These are phyloP conservation scores for Thermothielavioides terrestris DNA, from an alignment of 495 filamentous ascomycete species.

Conservation along the genomic window DNA sequence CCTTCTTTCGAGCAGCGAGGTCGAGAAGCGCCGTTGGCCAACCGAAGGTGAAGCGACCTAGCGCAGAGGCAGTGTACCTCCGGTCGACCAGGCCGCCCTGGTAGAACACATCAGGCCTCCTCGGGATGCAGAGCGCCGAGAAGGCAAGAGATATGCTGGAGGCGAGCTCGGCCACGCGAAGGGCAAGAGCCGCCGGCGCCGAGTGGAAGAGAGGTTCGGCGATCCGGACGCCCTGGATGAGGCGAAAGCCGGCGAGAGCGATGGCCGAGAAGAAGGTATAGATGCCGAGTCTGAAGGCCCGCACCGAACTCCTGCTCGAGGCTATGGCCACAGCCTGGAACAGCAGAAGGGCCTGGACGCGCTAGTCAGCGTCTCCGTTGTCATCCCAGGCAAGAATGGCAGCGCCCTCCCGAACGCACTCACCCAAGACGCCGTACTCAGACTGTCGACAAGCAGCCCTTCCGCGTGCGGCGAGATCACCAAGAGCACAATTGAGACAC, in stretches of 20 bases:
- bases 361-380: not conserved
- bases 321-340: slow-evolving; percentile 40
- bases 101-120: slow-evolving; percentile 58
- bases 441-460: slow-evolving; percentile 30
- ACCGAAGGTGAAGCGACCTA: slow-evolving; percentile 53
- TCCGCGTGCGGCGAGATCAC: slow-evolving; percentile 30
- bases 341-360: slow-evolving; percentile 31
- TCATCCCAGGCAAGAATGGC: too few relatives aligned
- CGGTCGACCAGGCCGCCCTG: slow-evolving; percentile 53
- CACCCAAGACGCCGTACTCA: slow-evolving; percentile 41
- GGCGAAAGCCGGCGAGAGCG: slow-evolving; percentile 29
- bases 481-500: slow-evolving; percentile 35
- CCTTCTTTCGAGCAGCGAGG: slow-evolving; percentile 44
- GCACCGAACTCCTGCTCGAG: slow-evolving; percentile 35
- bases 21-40: slow-evolving; percentile 52
- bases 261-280: slow-evolving; percentile 37
- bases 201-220: slow-evolving; percentile 23
- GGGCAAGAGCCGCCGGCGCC: slow-evolving; percentile 16
- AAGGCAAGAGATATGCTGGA: slow-evolving; percentile 28
- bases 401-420: slow-evolving; percentile 4
- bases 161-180: slow-evolving; percentile 33
- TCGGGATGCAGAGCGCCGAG: slow-evolving; percentile 45
- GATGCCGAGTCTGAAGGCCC: slow-evolving; percentile 40
- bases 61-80: slow-evolving; percentile 51
- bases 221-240: slow-evolving; percentile 31